These are phyloP conservation scores for Epithemia pelagica DNA, from an alignment of 108 stramenopile genomes.

Conservation along the genomic window DNA sequence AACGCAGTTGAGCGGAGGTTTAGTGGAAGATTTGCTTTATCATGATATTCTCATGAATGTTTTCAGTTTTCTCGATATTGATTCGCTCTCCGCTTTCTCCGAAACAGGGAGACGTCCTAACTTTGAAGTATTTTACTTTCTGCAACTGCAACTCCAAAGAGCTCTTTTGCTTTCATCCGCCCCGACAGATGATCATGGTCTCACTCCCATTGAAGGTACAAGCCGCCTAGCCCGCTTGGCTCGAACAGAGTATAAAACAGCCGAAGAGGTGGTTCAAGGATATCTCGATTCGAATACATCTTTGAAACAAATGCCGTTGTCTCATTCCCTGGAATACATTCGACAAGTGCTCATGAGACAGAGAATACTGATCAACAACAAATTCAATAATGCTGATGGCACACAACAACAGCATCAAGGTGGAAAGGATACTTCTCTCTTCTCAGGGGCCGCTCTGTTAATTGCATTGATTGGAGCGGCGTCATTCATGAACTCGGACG, in stretches of 20 bases:
- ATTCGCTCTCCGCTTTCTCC: constrained; percentile 51
- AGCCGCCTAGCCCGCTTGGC: background rate
- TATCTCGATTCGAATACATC: constrained; percentile 42
- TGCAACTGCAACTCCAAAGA: constrained; percentile 70
- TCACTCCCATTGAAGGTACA: background rate
- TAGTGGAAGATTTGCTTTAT: constrained; percentile 35
- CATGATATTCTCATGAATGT: constrained; percentile 75
- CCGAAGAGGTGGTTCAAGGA: constrained; percentile 7
- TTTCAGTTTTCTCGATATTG: constrained; percentile 52
- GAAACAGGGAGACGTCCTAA: constrained; percentile 61
- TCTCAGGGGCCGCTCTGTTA: background rate
- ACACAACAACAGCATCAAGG: constrained; percentile 7
- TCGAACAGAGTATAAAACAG: background rate
- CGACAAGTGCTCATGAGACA: constrained; percentile 32
- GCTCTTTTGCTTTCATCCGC: constrained; percentile 27
- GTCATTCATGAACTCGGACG: constrained; percentile 11
- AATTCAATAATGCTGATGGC: constrained; percentile 9
- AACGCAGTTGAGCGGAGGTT: background rate
- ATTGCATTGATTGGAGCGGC: background rate
- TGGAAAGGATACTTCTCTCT: constrained; percentile 5
- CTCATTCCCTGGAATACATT: constrained; percentile 48
- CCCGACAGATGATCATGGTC: background rate
- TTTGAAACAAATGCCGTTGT: constrained; percentile 51
- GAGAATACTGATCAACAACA: constrained; percentile 15
- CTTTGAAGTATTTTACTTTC: constrained; percentile 67